These are phyloP conservation scores for Aspergillus alliaceus DNA, from an alignment of 2,329 filamentous ascomycete species.

Conservation along the genomic window DNA sequence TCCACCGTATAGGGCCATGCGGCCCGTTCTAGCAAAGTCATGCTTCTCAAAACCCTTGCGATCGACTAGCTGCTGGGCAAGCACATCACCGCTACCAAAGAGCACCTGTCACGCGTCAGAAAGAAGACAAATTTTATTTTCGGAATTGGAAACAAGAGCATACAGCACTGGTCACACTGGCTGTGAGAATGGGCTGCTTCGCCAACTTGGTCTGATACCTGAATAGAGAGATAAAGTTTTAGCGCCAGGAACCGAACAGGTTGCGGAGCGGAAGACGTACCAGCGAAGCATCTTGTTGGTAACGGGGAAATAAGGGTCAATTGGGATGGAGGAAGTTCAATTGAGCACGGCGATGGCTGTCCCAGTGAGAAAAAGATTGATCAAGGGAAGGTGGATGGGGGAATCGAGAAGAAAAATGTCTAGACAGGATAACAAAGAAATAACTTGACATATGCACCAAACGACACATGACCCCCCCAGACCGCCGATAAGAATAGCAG, in stretches of 20 bases:
- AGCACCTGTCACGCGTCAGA: constrained; percentile 58
- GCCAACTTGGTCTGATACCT: constrained; percentile 87
- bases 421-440: not conserved
- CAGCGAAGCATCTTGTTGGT: constrained; percentile 36
- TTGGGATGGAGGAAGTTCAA: not conserved
- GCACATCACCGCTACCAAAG: constrained; percentile 86
- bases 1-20: constrained; percentile 52
- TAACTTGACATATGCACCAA: constrained; percentile 9
- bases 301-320: not conserved
- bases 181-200: constrained; percentile 80
- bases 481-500: constrained; percentile 23
- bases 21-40: constrained; percentile 54
- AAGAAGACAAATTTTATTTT: not conserved
- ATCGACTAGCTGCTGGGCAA: constrained; percentile 90
- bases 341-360: not conserved
- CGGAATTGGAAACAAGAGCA: constrained; percentile 10
- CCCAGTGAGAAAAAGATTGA: not conserved
- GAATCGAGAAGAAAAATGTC: not conserved
- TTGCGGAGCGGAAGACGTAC: constrained; percentile 20
- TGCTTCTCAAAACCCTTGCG: constrained; percentile 75
- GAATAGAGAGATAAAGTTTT: constrained; percentile 20
- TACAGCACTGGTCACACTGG: constrained; percentile 82
- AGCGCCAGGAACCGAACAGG: constrained; percentile 8
- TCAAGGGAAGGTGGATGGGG: not conserved
- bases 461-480: constrained; percentile 9